phyloP scores from a whole-genome alignment of 2,329 filamentous ascomycete genomes.

The Apiospora pterosperma region DNA sequence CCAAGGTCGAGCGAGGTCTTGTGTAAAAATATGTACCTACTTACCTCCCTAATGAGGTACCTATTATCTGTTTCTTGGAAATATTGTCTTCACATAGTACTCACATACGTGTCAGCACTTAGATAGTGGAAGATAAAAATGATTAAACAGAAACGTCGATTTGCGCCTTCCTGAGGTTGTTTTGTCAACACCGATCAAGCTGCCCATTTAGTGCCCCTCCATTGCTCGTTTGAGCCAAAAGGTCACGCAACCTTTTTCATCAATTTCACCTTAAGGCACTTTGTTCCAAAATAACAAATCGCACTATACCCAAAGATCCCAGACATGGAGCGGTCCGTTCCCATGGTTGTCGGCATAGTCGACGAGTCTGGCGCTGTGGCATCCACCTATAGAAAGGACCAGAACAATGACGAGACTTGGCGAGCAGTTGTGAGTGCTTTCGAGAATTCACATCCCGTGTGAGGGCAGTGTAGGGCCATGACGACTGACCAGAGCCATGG shows the following conservation, averaged over 20 bases:
- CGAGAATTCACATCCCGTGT: background rate
- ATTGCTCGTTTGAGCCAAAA: background rate
- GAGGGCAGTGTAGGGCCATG: background rate
- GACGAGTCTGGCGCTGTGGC: conserved; percentile 22
- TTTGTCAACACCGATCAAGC: background rate
- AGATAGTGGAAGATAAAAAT: background rate
- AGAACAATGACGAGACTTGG: conserved; percentile 43
- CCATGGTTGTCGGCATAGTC: conserved; percentile 18
- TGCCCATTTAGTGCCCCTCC: background rate
- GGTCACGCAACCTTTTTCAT: background rate
- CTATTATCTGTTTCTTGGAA: background rate
- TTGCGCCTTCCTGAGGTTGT: background rate
- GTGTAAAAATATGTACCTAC: background rate
- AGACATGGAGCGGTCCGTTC: conserved; percentile 2
- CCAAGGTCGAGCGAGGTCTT: background rate
- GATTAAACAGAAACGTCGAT: background rate
- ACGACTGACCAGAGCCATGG: background rate
- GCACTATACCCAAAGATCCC: background rate
- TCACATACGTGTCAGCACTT: background rate
- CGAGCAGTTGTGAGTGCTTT: conserved; percentile 7
- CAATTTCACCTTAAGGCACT: background rate
- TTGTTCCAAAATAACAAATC: background rate
- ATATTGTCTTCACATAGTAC: background rate
- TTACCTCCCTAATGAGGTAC: too few species aligned
- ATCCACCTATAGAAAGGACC: conserved; percentile 51